Evolutionary conservation across 2,329 filamentous ascomycete species (phyloP), one percentile per base, ranked within the genome.

Genomic region (Lachnellula hyalina): DNA sequence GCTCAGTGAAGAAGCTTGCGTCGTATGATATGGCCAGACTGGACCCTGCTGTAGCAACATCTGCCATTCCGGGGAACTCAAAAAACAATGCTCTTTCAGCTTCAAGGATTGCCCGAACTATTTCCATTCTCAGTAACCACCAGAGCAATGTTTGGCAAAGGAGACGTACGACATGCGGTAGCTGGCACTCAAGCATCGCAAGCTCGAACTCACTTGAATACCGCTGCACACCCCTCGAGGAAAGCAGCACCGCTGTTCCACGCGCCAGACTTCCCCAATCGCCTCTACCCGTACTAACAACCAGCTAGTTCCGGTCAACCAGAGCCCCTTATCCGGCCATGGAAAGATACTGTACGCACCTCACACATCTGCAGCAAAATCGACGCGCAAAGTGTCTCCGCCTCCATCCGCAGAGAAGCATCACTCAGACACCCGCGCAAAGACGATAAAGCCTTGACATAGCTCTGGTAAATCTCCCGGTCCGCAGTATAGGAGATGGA

Each of bases 301-400:
- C 42, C 25, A 61, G 52, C 60, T 61, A 40, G 7, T 15, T n/a
- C 7, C 5, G 3, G 5, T 53, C 32, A 49, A 17, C 40, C 14
- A 23, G 0, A 46, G 6, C 7, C 2, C 23, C 11, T 14, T 7
- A 4, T 11, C 17, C 32, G 9, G 15, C 32, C 17, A 40, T 1
- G 3, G 17, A 2, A 2, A 21, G 21, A 15, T 8, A 7, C 14
- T 17, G 12, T 17, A 40, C 56, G 51, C n/a, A 60, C 56, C 34
- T 61, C 58, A 21, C 53, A 59, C 14, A 59, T 44, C 23, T 62
- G 58, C 15, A 61, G 34, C 12, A 61, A 38, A 28, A 62, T 52
- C 12, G 60, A 61, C 17, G 58, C 56, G 44, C 60, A 61, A 35
- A 61, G 36, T 2, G 56, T 58, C 42, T 61, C 56, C 12, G 58